Percentiles rank a stretch among this genome's conserved stretches.
Conservation (phyloP, 140 eudicot species). For the Ambrosia hybrid region DNA sequence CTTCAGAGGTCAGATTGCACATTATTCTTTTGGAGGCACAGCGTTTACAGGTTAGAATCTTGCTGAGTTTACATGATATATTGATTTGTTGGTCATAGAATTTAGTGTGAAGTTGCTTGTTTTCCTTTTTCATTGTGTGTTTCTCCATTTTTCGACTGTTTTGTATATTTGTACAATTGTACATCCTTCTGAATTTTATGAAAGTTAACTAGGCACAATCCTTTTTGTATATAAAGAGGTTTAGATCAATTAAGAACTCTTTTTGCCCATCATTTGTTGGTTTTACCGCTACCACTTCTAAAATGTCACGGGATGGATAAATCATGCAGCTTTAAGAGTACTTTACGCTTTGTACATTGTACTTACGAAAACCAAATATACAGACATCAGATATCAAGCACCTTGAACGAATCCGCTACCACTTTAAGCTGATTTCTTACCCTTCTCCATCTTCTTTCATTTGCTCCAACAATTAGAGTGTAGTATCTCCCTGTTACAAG, state of each 20-base stretch:
- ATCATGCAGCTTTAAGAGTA: slow-evolving; percentile 18
- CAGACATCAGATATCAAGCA: slow-evolving; percentile 57
- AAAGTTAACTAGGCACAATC: slow-evolving; percentile 33
- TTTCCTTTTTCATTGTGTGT: slow-evolving; percentile 19
- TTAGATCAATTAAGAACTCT: slow-evolving; percentile 22
- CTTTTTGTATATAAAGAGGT: slow-evolving; percentile 39
- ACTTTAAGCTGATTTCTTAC: slow-evolving; percentile 79
- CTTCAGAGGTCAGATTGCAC: slow-evolving; percentile 37
- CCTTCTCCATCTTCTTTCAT: slow-evolving; percentile 83
- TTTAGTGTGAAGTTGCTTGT: slow-evolving; percentile 40
- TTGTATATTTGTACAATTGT: slow-evolving; percentile 46
- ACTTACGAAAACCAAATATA: slow-evolving; percentile 31
- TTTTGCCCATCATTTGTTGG: slow-evolving; percentile 6
- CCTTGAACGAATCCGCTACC: slow-evolving; percentile 89
- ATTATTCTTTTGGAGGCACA: slow-evolving; percentile 54
- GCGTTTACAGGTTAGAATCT: no score
- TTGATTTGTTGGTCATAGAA: slow-evolving; percentile 37
- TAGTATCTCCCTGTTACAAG: slow-evolving; percentile 80
- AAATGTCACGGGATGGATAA: slow-evolving; percentile 3
- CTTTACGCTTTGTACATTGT: slow-evolving; percentile 27
- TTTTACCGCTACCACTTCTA: background rate
- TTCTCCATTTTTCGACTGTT: slow-evolving; percentile 23
- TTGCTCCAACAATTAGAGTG: slow-evolving; percentile 85
- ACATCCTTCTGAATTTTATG: slow-evolving; percentile 32
- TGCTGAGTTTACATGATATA: no score